phyloP scores from a whole-genome alignment of 192 early-diverging fungal genomes.

The Coemansia sp. region DNA sequence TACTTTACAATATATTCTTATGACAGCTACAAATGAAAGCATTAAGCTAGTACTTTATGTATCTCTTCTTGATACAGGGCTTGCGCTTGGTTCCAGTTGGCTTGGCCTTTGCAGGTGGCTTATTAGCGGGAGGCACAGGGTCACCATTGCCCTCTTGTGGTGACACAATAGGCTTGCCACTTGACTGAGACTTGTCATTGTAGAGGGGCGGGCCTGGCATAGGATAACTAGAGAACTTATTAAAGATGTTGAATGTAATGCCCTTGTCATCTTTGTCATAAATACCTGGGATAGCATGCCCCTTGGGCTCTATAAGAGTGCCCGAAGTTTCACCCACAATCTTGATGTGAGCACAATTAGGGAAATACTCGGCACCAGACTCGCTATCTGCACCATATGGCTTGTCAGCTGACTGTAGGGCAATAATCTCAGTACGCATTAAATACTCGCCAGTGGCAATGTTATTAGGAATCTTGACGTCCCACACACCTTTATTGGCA shows the following conservation, averaged over 20 bases:
- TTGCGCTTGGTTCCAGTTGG: neutral
- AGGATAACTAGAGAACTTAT: neutral
- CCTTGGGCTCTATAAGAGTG: neutral
- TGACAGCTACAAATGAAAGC: neutral
- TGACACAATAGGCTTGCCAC: neutral
- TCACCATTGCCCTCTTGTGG: neutral
- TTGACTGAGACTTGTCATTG: neutral
- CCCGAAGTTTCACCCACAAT: constrained; percentile 1
- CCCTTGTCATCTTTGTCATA: constrained; percentile 16
- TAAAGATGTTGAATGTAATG: neutral
- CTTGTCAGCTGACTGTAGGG: constrained; percentile 13
- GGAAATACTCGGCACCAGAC: constrained; percentile 24
- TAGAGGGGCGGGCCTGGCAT: constrained; percentile 21
- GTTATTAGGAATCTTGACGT: constrained; percentile 14
- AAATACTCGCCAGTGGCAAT: constrained; percentile 24
- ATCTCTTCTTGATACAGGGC: neutral
- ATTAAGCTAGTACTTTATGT: neutral
- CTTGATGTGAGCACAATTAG: constrained; percentile 19
- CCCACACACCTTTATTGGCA: constrained; percentile 5
- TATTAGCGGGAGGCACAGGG: neutral
- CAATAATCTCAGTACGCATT: constrained; percentile 21
- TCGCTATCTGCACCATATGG: neutral
- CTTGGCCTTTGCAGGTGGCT: neutral
- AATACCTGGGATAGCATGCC: constrained; percentile 16
- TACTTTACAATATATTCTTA: neutral